These are phyloP conservation scores for Pyrenophora graminea DNA, from an alignment of 2,329 filamentous ascomycete genomes.

Conservation along the genomic window DNA sequence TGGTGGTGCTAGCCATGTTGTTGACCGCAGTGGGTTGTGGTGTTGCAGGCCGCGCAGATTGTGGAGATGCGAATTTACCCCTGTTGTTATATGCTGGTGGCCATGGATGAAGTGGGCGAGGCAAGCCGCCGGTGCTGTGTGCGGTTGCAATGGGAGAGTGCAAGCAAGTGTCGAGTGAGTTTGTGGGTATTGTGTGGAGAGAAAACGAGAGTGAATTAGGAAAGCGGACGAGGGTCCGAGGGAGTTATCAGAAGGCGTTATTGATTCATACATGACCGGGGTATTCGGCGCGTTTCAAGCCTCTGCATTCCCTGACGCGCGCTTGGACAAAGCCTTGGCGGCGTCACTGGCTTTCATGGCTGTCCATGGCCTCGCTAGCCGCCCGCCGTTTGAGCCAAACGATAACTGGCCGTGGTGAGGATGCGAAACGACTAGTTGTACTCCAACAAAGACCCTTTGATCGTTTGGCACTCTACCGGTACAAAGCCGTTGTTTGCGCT, in stretches of 20 bases:
- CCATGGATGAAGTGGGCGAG: conserved; percentile 9
- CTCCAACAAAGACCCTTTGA: background rate
- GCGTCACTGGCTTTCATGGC: conserved; percentile 14
- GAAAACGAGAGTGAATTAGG: background rate
- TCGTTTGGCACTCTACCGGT: background rate
- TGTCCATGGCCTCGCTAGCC: conserved; percentile 5
- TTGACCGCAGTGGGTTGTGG: background rate
- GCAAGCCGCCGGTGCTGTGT: conserved; percentile 2
- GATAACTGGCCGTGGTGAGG: background rate
- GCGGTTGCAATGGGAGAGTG: background rate
- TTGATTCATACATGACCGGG: conserved; percentile 10
- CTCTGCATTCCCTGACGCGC: conserved; percentile 17
- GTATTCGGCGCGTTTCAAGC: conserved; percentile 18
- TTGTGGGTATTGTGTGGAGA: background rate
- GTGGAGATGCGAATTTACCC: conserved; percentile 6
- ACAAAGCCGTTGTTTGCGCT: background rate
- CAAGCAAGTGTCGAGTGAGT: background rate
- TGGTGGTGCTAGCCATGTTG: conserved; percentile 13
- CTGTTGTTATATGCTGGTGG: conserved; percentile 10
- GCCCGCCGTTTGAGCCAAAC: conserved; percentile 15
- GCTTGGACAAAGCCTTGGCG: conserved; percentile 12
- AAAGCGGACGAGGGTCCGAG: conserved; percentile 3
- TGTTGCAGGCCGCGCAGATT: conserved; percentile 4
- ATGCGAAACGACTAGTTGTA: background rate
- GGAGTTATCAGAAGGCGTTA: conserved; percentile 7